Conservation (phyloP, 2,329 filamentous ascomycete species). For the Ophiobolus disseminans region DNA sequence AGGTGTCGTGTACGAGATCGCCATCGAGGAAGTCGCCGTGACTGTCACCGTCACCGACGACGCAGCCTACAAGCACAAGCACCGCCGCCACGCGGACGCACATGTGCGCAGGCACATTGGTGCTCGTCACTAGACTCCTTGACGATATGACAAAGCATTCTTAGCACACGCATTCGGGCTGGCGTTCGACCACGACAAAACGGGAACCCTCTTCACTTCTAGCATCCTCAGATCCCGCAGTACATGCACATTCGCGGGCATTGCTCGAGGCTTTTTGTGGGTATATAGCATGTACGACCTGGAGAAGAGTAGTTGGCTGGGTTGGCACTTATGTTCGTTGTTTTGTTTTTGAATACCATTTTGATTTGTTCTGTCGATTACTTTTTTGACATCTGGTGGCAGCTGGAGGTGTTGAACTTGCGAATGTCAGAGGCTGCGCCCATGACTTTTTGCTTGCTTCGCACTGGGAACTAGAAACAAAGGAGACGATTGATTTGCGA, state of each 20-base stretch:
- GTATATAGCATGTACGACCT: not conserved
- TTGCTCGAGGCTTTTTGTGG: no score
- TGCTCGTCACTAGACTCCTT: no score
- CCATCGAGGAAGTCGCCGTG: conserved; percentile 53
- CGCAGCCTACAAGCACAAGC: conserved; percentile 19
- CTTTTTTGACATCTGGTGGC: not conserved
- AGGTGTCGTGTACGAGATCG: conserved; percentile 54
- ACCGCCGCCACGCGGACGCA: conserved; percentile 23
- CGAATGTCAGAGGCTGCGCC: no score
- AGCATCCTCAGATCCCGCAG: not conserved
- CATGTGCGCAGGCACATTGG: not conserved
- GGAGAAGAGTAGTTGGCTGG: not conserved
- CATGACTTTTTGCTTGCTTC: no score
- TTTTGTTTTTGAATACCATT: not conserved
- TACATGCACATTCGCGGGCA: no score
- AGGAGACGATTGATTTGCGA: not conserved
- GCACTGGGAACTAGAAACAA: not conserved
- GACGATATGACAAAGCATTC: no score
- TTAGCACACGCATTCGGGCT: not conserved
- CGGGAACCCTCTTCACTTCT: not conserved
- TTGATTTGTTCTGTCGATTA: not conserved
- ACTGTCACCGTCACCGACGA: conserved; percentile 49
- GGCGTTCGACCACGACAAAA: not conserved
- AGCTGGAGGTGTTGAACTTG: no score
- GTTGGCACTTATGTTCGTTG: not conserved